A percentile compares a stretch with the other conserved stretches of the same genome.
These are phyloP conservation scores for Komagataella mondaviorum DNA, from an alignment of 805 yeast genomes.

Conservation along the genomic window DNA sequence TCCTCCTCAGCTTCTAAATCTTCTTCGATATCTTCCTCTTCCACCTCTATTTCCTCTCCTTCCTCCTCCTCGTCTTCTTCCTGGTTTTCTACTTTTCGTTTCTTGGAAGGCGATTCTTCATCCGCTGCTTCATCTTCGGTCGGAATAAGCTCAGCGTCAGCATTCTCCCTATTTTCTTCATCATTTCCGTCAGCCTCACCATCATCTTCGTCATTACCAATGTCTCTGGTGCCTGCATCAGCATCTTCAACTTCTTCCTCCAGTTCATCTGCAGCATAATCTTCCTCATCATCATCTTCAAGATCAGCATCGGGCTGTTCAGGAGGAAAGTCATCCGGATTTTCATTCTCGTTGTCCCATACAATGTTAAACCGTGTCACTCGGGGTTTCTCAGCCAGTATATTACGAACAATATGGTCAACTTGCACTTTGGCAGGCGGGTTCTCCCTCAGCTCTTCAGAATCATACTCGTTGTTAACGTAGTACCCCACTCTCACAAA, in stretches of 20 bases:
- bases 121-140: constrained; percentile 16
- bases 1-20: constrained; percentile 14
- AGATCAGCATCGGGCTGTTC: constrained; percentile 51
- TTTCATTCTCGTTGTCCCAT: constrained; percentile 66
- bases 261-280: constrained; percentile 38
- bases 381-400: constrained; percentile 93
- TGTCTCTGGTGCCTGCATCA: constrained; percentile 29
- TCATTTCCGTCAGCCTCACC: constrained; percentile 28
- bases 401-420: constrained; percentile 86
- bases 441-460: constrained; percentile 83
- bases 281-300: constrained; percentile 44
- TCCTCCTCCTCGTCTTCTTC: constrained; percentile 12
- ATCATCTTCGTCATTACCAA: constrained; percentile 25
- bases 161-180: constrained; percentile 19
- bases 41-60: constrained; percentile 15
- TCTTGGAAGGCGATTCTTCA: constrained; percentile 9
- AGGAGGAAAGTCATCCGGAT: constrained; percentile 62
- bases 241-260: constrained; percentile 47
- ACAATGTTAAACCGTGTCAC: constrained; percentile 94
- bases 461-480: constrained; percentile 92
- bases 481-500: constrained; percentile 96
- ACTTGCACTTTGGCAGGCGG: constrained; percentile 92
- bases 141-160: constrained; percentile 17
- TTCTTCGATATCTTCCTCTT: constrained; percentile 13
- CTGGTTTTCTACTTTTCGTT: constrained; percentile 5